phyloP scores from a whole-genome alignment of 2,329 filamentous ascomycete species.

The Ophiostoma triangulosporum region DNA sequence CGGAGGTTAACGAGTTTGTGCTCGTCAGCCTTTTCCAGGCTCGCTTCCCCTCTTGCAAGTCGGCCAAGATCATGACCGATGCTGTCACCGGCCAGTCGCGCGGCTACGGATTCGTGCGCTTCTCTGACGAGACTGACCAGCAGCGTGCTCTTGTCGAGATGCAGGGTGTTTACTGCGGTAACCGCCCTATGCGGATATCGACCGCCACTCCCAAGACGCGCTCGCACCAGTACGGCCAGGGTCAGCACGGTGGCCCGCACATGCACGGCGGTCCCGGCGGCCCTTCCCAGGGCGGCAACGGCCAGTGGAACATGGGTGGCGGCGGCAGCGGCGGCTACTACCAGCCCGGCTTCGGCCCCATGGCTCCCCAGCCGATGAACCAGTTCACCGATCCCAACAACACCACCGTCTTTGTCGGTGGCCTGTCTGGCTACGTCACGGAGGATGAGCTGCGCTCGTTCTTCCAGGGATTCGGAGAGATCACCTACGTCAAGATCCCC shows the following conservation, averaged over 20 bases:
- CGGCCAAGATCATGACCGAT: slow-evolving; percentile 99
- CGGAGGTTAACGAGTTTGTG: slow-evolving; percentile 97
- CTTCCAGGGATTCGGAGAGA: slow-evolving; percentile 99
- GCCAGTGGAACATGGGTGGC: slow-evolving; percentile 23
- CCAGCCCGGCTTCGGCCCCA: slow-evolving; percentile 20
- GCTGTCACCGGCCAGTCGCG: slow-evolving; percentile 95
- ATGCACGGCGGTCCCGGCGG: slow-evolving; percentile 27
- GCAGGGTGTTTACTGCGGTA: slow-evolving; percentile 98
- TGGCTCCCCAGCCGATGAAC: slow-evolving; percentile 54
- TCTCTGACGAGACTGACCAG: slow-evolving; percentile 89
- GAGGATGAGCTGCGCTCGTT: slow-evolving; percentile 99
- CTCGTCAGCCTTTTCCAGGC: slow-evolving; percentile 93
- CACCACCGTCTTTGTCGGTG: slow-evolving; percentile 96
- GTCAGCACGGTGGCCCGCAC: slow-evolving; percentile 21
- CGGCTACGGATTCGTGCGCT: slow-evolving; percentile 95
- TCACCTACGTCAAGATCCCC: slow-evolving; percentile 99
- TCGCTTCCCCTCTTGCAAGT: slow-evolving; percentile 95
- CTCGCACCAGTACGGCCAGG: slow-evolving; percentile 27
- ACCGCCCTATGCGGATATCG: slow-evolving; percentile 95
- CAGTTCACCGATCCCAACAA: slow-evolving; percentile 99
- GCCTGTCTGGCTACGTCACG: slow-evolving; percentile 92
- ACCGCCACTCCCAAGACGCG: slow-evolving; percentile 95
- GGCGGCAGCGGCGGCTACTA: slow-evolving; percentile 24
- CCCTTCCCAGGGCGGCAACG: slow-evolving; percentile 30
- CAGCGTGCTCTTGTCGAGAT: slow-evolving; percentile 93